Base-by-base conservation (phyloP, 2,329 filamentous ascomycete genomes). In the Aaosphaeria arxii region DNA sequence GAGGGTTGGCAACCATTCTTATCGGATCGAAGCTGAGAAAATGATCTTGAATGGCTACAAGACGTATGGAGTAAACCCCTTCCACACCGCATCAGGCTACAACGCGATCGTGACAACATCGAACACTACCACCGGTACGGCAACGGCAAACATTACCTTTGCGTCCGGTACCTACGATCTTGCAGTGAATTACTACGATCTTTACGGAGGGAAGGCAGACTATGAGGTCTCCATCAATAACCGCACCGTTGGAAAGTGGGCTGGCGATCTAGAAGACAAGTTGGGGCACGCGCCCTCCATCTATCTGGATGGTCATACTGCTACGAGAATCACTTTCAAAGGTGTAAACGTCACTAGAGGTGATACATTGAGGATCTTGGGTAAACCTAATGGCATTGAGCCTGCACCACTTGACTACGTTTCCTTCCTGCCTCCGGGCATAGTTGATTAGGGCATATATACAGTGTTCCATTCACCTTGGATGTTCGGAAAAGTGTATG, bases 371-470 rank as follows among this genome's bases (percentile, higher is more conserved):
- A 79, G 72, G 55, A 75, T 87, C 50, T 74, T 80, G 3, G 83
- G 84, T 0, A 71, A 57, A 30, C 77, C 85, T 0, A 73, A 85
- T 63, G 84, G 84, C 0, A 70, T 73, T 29, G 86, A 88, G 70
- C 76, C 76, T 7, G 86, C 85, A 44, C 83, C 85, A 4, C 46
- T 89, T 51, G 85, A 89, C 69, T 88, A 88, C 64, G 67, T 88
- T 39, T 77, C 78, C 4, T 67, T 89, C 43, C 61, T 88, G 49
- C 85, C 85, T 0, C 58, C 66, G 3, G 83, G 81, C 0, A 64
- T 81, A 28, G 71, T 83, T 11, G 82, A 85, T 63, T 85, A 36
- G 33, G 17, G 17, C 17, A 24, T 24, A 24, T 24, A 24, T 24
- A 2, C 17, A 24, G 17, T 24, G 17, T 24, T 24, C 17, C 17